Base-by-base conservation (phyloP, 176 grass and related monocot species). In the Puya raimondii region DNA sequence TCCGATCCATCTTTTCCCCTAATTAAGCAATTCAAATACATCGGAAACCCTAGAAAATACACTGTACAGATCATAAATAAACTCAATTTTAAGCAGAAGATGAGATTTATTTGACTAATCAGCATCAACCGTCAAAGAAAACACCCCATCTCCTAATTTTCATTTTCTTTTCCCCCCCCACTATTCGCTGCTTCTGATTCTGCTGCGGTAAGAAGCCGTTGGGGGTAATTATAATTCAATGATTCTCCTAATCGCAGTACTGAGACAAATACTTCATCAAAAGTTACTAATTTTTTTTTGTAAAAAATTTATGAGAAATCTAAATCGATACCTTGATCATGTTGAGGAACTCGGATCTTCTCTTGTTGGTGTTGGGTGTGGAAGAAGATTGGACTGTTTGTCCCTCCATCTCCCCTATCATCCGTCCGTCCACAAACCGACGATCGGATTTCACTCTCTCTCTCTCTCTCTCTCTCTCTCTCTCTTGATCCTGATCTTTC, bases 291-390 rank as follows among this genome's bases (percentile, higher is more conserved):
- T 8, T 61, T 59, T 56, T 56, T 56, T 18, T 57, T 27, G 47
- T 47, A 70, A 51, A 22, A 11, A 61, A 25, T 11, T 14, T 11
- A 48, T 26, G 49, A 48, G 5, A 20, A 26, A 23, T 70, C 33
- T 1, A 9, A 54, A 50, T 29, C 12, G 6, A 67, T 68, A 85
- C 83, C 83, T 80, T 80, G 68, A 85, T 68, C 18, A 85, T 71
- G 65, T 66, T 76, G 12, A 80, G 47, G 63, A 80, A 65, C 50
- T 80, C 72, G 0, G 78, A 59, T 50, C 63, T 73, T 22, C 22
- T 64, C 68, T 61, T 80, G 12, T 16, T 52, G 50, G 10, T 49
- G 57, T 26, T 42, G 48, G 48, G 0, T 25, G 67, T 33, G 14
- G 56, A 61, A 61, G 56, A 61, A 61, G 56, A 61, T 16, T 54